Percentiles rank a stretch among this genome's conserved stretches.
These are phyloP conservation scores for Kazachstania sp. DNA, from an alignment of 1,139 yeast species.

Conservation along the genomic window DNA sequence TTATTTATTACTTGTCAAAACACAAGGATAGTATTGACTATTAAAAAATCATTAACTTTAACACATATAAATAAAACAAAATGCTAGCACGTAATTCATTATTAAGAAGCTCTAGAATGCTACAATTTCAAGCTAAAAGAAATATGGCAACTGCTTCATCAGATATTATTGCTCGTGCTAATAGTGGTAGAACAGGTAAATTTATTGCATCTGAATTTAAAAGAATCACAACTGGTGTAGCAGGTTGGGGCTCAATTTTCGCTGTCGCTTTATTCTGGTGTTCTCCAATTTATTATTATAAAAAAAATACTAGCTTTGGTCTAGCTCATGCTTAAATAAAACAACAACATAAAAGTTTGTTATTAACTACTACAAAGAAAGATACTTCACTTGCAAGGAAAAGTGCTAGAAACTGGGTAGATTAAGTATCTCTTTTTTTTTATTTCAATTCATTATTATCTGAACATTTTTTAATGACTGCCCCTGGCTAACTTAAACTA, in stretches of 20 bases:
- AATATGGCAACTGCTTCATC: not conserved
- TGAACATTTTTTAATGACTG: no score
- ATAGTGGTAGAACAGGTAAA: not conserved
- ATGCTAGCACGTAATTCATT: conserved; percentile 1
- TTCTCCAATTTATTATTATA: conserved; percentile 2
- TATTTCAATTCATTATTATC: no score
- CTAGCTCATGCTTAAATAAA: not conserved
- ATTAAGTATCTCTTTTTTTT: no score
- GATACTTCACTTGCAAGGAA: not conserved
- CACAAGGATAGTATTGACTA: no score
- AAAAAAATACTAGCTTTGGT: conserved; percentile 3
- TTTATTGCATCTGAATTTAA: conserved; percentile 8
- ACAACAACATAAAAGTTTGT: no score
- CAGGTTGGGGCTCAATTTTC: conserved; percentile 6
- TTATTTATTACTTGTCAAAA: no score
- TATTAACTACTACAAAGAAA: no score
- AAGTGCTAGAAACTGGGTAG: not conserved
- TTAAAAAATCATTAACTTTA: no score
- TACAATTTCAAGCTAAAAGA: conserved; percentile 1
- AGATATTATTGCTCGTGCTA: conserved; percentile 1
- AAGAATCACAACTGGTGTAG: conserved; percentile 6
- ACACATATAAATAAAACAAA: not conserved
- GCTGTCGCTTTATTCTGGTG: conserved; percentile 8
- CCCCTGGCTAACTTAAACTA: no score
- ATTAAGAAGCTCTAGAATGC: conserved; percentile 2